These are phyloP conservation scores for Mortierella sp. DNA, from an alignment of 371 early-diverging fungal species.

Conservation along the genomic window DNA sequence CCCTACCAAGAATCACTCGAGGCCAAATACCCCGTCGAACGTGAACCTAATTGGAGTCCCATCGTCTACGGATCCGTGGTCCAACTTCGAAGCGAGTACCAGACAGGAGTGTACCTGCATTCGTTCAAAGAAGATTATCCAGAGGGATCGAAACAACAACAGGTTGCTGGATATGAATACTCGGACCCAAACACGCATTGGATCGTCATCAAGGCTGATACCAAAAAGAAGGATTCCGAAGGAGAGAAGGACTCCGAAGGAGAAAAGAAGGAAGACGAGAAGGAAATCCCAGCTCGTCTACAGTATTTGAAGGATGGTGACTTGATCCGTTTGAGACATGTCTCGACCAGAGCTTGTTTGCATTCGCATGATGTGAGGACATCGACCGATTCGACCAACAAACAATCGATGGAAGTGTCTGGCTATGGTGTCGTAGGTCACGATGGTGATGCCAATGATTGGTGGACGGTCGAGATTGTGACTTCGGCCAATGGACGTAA, in stretches of 20 bases:
- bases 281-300: conserved; percentile 26
- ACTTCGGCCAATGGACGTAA: conserved; percentile 2
- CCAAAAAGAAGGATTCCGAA: no score
- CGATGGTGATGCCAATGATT: conserved; percentile 35
- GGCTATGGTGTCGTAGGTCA: conserved; percentile 4
- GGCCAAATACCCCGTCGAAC: conserved; percentile 5
- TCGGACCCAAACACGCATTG: conserved; percentile 35
- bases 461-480: conserved; percentile 27
- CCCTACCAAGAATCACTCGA: no score
- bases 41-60: conserved; percentile 15
- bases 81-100: conserved; percentile 20
- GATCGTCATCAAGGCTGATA: conserved; percentile 22
- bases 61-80: conserved; percentile 33
- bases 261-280: conserved; percentile 13
- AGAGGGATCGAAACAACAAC: conserved; percentile 16
- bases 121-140: conserved; percentile 8
- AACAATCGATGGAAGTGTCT: conserved; percentile 14
- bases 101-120: conserved; percentile 18
- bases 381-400: background rate
- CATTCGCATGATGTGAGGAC: conserved; percentile 23
- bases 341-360: conserved; percentile 22
- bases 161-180: conserved; percentile 22
- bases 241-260: no score
- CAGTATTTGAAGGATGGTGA: conserved; percentile 30
- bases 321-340: conserved; percentile 21